A percentile compares a stretch with the other conserved stretches of the same genome.
These are phyloP conservation scores for Hypoxylon lenormandii DNA, from an alignment of 495 filamentous ascomycete genomes.

Conservation along the genomic window DNA sequence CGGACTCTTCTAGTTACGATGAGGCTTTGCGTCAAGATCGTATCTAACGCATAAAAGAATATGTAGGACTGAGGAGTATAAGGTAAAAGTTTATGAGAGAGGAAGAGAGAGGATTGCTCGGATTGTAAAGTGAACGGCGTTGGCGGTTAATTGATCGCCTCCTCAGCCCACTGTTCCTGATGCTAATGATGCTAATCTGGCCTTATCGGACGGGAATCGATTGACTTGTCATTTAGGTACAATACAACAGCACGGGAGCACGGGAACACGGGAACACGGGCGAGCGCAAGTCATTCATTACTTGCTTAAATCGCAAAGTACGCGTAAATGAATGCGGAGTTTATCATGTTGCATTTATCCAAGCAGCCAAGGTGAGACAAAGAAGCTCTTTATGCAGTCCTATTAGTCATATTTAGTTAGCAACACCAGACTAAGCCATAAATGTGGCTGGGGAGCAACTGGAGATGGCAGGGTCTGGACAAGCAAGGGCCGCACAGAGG, in stretches of 20 bases:
- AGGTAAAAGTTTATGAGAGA: constrained; percentile 11
- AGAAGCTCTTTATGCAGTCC: neutral
- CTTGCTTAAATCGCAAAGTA: neutral
- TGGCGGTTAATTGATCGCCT: constrained; percentile 24
- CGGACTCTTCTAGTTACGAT: neutral
- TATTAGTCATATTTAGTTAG: too few relatives aligned
- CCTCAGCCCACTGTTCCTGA: constrained; percentile 28
- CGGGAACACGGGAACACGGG: neutral
- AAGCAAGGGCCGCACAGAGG: neutral
- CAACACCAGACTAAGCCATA: neutral
- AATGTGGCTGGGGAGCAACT: neutral
- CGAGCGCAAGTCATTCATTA: neutral
- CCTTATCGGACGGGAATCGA: constrained; percentile 40
- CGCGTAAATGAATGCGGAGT: constrained; percentile 28
- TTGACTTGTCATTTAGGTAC: constrained; percentile 21
- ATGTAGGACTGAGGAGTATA: neutral
- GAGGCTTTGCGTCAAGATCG: neutral
- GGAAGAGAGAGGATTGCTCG: constrained; percentile 1
- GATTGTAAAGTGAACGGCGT: constrained; percentile 6
- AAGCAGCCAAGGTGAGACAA: neutral
- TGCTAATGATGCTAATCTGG: constrained; percentile 43
- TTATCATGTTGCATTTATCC: neutral
- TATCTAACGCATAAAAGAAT: neutral
- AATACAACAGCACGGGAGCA: too few relatives aligned
- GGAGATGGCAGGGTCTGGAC: neutral